Conservation (phyloP, 768 basidiomycete genomes). For the Ramaria rubella region DNA sequence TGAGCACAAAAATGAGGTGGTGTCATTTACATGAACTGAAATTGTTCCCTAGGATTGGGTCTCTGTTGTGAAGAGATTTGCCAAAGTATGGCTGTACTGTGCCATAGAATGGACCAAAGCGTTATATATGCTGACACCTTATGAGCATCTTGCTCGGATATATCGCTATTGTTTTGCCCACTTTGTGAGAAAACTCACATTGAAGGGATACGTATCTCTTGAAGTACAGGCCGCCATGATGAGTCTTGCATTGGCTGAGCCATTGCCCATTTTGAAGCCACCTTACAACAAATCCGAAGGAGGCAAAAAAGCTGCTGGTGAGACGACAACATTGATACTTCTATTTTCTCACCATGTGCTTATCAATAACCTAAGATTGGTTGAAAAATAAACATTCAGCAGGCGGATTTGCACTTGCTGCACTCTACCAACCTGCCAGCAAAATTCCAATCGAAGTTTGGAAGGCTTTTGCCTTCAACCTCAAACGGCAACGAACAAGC, state of each 20-base stretch:
- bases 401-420: slow-evolving; percentile 19
- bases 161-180: slow-evolving; percentile 21
- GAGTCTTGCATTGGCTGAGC: slow-evolving; percentile 21
- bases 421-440: slow-evolving; percentile 22
- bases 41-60: slow-evolving; percentile 16
- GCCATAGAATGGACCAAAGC: not conserved
- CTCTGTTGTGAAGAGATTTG: slow-evolving; percentile 12
- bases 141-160: slow-evolving; percentile 23
- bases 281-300: slow-evolving; percentile 16
- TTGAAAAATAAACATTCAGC: slow-evolving; percentile 21
- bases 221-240: slow-evolving; percentile 18
- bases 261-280: slow-evolving; percentile 15
- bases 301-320: slow-evolving; percentile 21
- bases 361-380: slow-evolving; percentile 21
- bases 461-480: slow-evolving; percentile 20
- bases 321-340: not conserved
- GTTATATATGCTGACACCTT: slow-evolving; percentile 17
- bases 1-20: not conserved
- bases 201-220: slow-evolving; percentile 5
- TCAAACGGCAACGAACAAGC: slow-evolving; percentile 24
- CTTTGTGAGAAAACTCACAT: slow-evolving; percentile 18
- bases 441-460: slow-evolving; percentile 25
- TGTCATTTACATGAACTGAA: not conserved
- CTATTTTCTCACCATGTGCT: not conserved
- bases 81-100: slow-evolving; percentile 12